Conservation (phyloP, 768 basidiomycete species). For the Kwoniella sp. region DNA sequence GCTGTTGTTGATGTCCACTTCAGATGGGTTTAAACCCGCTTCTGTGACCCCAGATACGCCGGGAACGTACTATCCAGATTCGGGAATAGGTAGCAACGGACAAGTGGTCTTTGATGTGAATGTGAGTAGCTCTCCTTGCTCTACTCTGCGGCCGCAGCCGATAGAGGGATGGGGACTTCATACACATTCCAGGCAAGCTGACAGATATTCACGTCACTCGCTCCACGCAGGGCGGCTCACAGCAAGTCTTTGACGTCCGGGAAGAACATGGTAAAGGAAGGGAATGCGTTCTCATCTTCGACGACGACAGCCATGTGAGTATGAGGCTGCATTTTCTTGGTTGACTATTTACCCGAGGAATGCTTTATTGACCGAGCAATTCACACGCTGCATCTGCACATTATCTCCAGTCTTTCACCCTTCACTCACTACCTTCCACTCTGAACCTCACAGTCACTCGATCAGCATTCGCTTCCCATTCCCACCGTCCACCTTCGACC, state of each 20-base stretch:
- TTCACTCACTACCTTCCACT: slow-evolving; percentile 37
- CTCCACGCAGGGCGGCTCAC: slow-evolving; percentile 25
- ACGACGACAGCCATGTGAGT: slow-evolving; percentile 35
- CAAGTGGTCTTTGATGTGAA: slow-evolving; percentile 10
- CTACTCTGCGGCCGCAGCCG: no score
- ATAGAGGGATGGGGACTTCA: no score
- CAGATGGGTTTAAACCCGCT: slow-evolving; percentile 48
- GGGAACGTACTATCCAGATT: slow-evolving; percentile 15
- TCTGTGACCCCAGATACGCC: slow-evolving; percentile 38
- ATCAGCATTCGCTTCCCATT: slow-evolving; percentile 21
- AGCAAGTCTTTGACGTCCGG: slow-evolving; percentile 45
- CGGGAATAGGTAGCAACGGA: slow-evolving; percentile 12
- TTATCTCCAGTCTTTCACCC: slow-evolving; percentile 36
- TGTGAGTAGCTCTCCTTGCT: neutral
- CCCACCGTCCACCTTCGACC: neutral
- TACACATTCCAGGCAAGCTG: no score
- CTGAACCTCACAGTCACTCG: slow-evolving; percentile 41
- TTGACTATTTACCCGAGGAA: no score
- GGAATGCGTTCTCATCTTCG: slow-evolving; percentile 46
- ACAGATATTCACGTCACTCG: neutral
- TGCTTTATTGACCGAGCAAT: no score
- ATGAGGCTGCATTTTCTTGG: neutral
- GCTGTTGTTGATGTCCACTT: neutral
- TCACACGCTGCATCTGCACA: no score
- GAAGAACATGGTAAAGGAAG: slow-evolving; percentile 38